Evolutionary conservation across 306 rosid genomes (phyloP).

Genomic region (Trichosanthes cucumerina): DNA sequence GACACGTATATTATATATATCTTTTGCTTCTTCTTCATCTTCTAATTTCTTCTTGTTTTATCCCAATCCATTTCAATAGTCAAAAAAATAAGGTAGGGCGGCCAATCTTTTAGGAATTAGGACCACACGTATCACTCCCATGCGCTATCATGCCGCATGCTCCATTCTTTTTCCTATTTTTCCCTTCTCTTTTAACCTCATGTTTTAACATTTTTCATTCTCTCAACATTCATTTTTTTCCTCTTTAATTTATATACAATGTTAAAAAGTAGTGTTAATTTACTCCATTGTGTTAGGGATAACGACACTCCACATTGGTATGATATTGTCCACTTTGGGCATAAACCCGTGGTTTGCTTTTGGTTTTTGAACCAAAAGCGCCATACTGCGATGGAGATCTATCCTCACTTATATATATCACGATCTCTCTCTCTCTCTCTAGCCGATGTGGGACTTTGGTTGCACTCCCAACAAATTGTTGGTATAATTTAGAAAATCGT

Average conservation of each 20-base stretch:
- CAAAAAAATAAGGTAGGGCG: neutral
- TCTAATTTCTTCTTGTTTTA: neutral
- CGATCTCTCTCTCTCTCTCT: too few relatives aligned
- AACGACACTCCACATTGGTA: too few relatives aligned
- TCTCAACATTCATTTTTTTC: neutral
- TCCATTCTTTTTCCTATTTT: neutral
- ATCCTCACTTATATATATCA: too few relatives aligned
- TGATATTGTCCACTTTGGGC: too few relatives aligned
- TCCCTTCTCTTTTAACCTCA: neutral
- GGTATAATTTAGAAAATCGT: too few relatives aligned
- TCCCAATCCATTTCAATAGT: neutral
- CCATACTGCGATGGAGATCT: too few relatives aligned
- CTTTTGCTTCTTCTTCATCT: neutral
- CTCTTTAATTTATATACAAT: neutral
- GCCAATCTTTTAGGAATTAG: constrained; percentile 1
- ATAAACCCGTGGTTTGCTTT: too few relatives aligned
- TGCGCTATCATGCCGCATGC: constrained; percentile 13
- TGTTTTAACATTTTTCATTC: neutral
- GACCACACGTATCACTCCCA: constrained; percentile 8
- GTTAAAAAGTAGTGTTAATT: neutral
- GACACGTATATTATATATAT: neutral
- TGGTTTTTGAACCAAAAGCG: too few relatives aligned
- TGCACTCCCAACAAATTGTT: too few relatives aligned
- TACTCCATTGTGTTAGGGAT: too few relatives aligned
- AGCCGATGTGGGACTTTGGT: too few relatives aligned